Evolutionary conservation across 257 asterid genomes (phyloP), one percentile per base, ranked within the genome.

Genomic region (Prunella vulgaris): DNA sequence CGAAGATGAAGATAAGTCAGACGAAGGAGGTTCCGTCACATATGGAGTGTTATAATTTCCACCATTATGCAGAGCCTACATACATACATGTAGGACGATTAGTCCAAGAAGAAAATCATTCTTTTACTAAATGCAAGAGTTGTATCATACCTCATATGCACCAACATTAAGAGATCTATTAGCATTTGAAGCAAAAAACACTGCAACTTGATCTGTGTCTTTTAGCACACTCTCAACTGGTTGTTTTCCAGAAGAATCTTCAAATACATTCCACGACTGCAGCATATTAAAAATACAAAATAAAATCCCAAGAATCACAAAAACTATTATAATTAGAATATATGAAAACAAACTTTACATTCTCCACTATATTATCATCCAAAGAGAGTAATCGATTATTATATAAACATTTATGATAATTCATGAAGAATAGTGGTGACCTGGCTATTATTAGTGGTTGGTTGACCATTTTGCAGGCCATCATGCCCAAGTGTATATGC

Each of bases 221-320:
- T 68, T 74, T 9, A 59, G 74, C 64, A 65, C 60, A 52, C 71
- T 53, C 53, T 73, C 78, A 28, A 71, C 49, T 33, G 72, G 59
- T 63, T 71, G 76, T 22, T 66, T 68, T 54, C 60, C 81, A 40
- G 61, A 64, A 71, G 84, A 77, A 68, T 80, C 80, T 66, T 82
- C 86, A 67, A 85, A 88, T 28, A 87, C 87, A 77, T 76, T 85
- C 97, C 96, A 88, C 17, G 77, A 57, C 96, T 88, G 86, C 78
- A 79, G 61, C 64, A 76, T 44, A 74, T 42, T 18, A 7, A 66
- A 46, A 24, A 64, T 57, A 40, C 65, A 49, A 51, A 60, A 53
- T 7, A 59, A 57, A 22, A 17, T 51, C 58, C 38, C n/a, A 62
- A 49, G 49, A 65, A 49, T 6, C 46, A 21, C 53, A 12, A 66